Base-by-base conservation (phyloP, 805 yeast genomes). In the Candida patagonica region DNA sequence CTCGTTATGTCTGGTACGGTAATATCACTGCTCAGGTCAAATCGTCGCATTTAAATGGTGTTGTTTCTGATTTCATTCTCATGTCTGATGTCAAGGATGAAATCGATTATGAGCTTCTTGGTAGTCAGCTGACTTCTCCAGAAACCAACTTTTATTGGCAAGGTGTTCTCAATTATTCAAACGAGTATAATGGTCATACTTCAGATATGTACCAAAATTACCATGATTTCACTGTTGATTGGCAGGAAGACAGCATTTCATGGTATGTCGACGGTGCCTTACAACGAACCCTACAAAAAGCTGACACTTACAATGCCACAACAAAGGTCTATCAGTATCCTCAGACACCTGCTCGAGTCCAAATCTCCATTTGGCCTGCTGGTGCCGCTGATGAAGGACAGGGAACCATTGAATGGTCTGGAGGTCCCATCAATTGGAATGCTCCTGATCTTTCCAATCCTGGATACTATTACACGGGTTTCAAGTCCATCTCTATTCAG, bases 1-100 rank as follows among this genome's bases (percentile, higher is more conserved):
- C 94, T 4, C 70, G 74, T 54, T 84, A 73, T 62, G 62, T 88
- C 41, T 88, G 95, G 95, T 87, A 82, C 62, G 96, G 96, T 40
- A 82, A 78, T 56, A 70, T 85, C 24, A 65, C 78, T 24, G 78
- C 80, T 36, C 71, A 66, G 37, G 53, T 86, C 53, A 86, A 80
- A 65, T 67, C 89, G 0, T 81, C 95, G 1, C 83, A 76, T 55
- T 71, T 70, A 27, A 68, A 62, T 7, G 96, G 96, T 68, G 95
- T 87, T 26, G 73, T 87, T 43, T 71, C 94, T 12, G 88, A 95
- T 23, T 75, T 78, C 53, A 85, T 87, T 60, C 59, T 85, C 38
- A 80, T 76, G 61, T 83, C 95, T 6, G 82, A 83, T 56, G 85
- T 80, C 30, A 77, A 83, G 68, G 96, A 87, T 66, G 96, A 88